phyloP scores from a whole-genome alignment of 257 asterid species.

The Solanum piurae region DNA sequence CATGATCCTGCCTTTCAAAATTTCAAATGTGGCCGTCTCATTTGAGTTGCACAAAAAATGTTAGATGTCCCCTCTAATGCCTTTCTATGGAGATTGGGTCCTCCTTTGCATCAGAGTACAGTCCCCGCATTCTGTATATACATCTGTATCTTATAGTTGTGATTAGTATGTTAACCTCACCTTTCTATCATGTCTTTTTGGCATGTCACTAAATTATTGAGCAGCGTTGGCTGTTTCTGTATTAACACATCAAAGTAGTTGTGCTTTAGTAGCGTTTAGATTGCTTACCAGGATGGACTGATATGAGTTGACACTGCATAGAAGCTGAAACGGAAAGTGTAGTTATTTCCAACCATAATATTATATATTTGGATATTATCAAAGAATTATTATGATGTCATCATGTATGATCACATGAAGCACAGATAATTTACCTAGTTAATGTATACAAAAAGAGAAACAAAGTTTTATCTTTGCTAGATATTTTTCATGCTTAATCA shows the following conservation, averaged over 20 bases:
- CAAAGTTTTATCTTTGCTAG: too few species aligned
- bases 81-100: background rate
- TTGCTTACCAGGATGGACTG: background rate
- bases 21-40: background rate
- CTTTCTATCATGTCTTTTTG: background rate
- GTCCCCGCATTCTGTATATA: background rate
- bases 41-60: background rate
- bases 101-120: background rate
- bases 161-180: background rate
- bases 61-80: background rate
- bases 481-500: too few species aligned
- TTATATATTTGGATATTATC: too few species aligned
- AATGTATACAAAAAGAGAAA: too few species aligned
- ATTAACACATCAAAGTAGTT: background rate
- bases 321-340: background rate
- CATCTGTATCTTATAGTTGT: background rate
- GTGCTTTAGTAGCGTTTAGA: background rate
- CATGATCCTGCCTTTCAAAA: background rate
- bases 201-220: background rate
- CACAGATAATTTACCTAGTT: too few species aligned
- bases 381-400: too few species aligned
- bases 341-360: background rate
- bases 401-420: too few species aligned
- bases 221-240: background rate
- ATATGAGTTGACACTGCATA: background rate